Conservation (phyloP, 306 rosid genomes). For the Gastrolobium bilobum region DNA sequence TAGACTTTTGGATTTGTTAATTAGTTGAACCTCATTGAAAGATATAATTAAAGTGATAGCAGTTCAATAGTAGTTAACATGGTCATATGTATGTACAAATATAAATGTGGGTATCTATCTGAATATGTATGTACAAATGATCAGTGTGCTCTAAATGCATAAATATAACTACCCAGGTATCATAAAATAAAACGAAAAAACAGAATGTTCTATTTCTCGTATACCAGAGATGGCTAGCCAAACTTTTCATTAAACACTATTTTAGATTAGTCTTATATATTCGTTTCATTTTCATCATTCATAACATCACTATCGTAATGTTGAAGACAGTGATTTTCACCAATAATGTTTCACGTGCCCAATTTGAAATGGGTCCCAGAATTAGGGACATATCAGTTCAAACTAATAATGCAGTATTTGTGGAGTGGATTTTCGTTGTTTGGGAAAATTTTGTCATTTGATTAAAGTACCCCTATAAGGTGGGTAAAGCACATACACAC, state of each 20-base stretch:
- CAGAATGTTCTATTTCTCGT: conserved; percentile 9
- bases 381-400: conserved; percentile 22
- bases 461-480: neutral
- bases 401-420: conserved; percentile 7
- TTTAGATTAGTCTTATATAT: neutral
- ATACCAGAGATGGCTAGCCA: neutral
- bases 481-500: neutral
- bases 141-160: neutral
- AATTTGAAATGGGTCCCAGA: conserved; percentile 45
- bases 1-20: conserved; percentile 17
- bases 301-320: neutral
- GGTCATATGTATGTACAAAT: neutral
- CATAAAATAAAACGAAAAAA: neutral
- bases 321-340: conserved; percentile 43
- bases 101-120: neutral
- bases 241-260: neutral
- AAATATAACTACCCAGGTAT: neutral
- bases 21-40: neutral
- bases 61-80: neutral
- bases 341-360: conserved; percentile 48
- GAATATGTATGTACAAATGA: conserved; percentile 2
- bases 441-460: conserved; percentile 16
- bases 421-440: conserved; percentile 24
- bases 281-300: neutral
- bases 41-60: neutral